Conservation (phyloP, 2,329 filamentous ascomycete genomes). For the Thermothelomyces thermophilus region DNA sequence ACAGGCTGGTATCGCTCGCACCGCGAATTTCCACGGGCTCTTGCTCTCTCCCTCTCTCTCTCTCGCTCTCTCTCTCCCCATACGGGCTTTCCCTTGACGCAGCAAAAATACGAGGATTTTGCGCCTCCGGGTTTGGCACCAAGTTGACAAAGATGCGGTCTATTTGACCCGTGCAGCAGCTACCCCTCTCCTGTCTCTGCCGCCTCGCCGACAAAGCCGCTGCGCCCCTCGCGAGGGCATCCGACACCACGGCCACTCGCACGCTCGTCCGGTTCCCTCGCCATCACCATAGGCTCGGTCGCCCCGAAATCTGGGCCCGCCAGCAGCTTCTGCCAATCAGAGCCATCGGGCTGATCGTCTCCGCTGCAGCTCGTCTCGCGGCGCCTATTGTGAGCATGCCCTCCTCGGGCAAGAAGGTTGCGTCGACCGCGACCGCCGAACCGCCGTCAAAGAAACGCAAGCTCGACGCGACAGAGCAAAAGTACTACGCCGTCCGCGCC, state of each 20-base stretch:
- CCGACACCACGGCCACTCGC: neutral
- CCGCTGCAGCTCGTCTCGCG: neutral
- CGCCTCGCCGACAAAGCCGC: slow-evolving; percentile 3
- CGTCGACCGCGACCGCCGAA: neutral
- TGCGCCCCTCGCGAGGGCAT: neutral
- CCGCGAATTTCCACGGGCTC: no score
- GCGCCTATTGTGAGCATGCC: neutral
- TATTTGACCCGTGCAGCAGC: slow-evolving; percentile 7
- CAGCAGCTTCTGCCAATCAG: neutral
- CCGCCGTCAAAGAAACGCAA: slow-evolving; percentile 19
- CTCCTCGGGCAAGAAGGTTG: neutral
- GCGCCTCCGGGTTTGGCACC: neutral
- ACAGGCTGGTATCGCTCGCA: no score
- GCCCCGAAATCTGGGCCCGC: neutral
- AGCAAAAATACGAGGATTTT: neutral
- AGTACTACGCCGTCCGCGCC: slow-evolving; percentile 57
- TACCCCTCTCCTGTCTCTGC: slow-evolving; percentile 7
- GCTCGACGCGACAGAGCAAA: slow-evolving; percentile 28
- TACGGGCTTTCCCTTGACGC: no score
- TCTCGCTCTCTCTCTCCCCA: no score
- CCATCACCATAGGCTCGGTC: neutral
- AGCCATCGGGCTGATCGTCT: neutral
- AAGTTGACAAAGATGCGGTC: slow-evolving; percentile 6
- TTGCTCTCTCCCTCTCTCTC: no score
- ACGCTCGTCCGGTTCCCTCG: neutral